Base-by-base conservation (phyloP, 805 yeast species). In the Tetrapisispora nanseiensis region DNA sequence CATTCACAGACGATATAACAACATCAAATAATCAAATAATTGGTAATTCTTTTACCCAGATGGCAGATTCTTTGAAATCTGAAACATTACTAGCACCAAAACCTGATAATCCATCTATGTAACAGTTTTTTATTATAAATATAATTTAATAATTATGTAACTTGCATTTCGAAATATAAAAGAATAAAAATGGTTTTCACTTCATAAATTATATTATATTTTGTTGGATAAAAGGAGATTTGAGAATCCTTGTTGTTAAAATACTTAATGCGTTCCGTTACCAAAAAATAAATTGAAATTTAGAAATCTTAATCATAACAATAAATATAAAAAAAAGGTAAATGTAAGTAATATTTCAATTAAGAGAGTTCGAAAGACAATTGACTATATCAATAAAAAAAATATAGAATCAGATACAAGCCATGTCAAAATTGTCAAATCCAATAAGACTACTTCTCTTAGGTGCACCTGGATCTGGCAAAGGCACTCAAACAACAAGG, bases 401-500 rank as follows among this genome's bases (percentile, higher is more conserved):
- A 24, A 8, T 8, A 24, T 24, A 24, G 27, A 24, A 24, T 24
- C 11, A 24, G 11, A 8, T 24, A 24, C 11, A 8, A 11, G 15
- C 20, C 6, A 40, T 40, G 42, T 16, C 38, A 19, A 21, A 21
- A 10, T 15, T 51, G 30, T 48, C 34, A 16, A 50, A 42, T 3
- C 80, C 89, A 1, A 57, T 82, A 15, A 67, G 96, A 52, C 62
- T 86, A 30, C 69, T 89, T 22, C 67, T 89, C 8, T 65, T 90
- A 21, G 97, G 97, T 3, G 95, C 97, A 0, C 97, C 97, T 0
- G 97, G 97, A 0, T 74, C 95, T 1, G 97, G 97, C 1, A 89
- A 89, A 58, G 97, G 97, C 1, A 89, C 97, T 0, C 84, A 82
- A 50, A 82, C 95, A 0, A 64, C 82, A 2, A 70, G 79, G 45